These are phyloP conservation scores for Dryadomyces sulphureus DNA, from an alignment of 2,329 filamentous ascomycete genomes.

Conservation along the genomic window DNA sequence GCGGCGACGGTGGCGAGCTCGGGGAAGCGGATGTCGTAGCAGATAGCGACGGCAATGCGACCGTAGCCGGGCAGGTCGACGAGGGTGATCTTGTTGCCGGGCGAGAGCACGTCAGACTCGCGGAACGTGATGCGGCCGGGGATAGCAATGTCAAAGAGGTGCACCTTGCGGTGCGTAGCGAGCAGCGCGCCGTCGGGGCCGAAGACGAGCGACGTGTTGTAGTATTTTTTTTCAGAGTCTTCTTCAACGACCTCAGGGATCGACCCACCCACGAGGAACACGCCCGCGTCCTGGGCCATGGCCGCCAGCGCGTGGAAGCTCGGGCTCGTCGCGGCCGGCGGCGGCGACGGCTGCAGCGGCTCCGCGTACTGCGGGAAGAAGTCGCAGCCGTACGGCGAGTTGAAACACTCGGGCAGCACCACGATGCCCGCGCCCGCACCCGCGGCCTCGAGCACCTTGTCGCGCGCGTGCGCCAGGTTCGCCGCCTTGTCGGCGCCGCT, in stretches of 20 bases:
- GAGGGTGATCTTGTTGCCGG: constrained; percentile 73
- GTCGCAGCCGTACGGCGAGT: constrained; percentile 84
- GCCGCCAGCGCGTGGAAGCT: constrained; percentile 72
- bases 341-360: constrained; percentile 63
- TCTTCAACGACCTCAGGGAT: constrained; percentile 62
- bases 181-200: constrained; percentile 62
- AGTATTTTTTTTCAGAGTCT: constrained; percentile 47
- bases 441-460: constrained; percentile 72
- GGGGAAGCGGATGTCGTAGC: constrained; percentile 95
- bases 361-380: constrained; percentile 91
- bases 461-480: constrained; percentile 70
- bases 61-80: constrained; percentile 83
- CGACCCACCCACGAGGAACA: constrained; percentile 80
- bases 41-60: constrained; percentile 77
- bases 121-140: constrained; percentile 85
- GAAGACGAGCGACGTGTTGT: constrained; percentile 85
- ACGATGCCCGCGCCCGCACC: constrained; percentile 65
- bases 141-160: constrained; percentile 96
- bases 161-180: constrained; percentile 83
- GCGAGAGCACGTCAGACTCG: constrained; percentile 77
- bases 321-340: constrained; percentile 54
- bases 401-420: constrained; percentile 96
- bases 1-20: constrained; percentile 85
- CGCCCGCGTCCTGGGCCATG: constrained; percentile 63
- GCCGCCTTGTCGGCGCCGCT: constrained; percentile 68